Base-by-base conservation (phyloP, 2,329 filamentous ascomycete genomes). In the Lecanicillium sp. region DNA sequence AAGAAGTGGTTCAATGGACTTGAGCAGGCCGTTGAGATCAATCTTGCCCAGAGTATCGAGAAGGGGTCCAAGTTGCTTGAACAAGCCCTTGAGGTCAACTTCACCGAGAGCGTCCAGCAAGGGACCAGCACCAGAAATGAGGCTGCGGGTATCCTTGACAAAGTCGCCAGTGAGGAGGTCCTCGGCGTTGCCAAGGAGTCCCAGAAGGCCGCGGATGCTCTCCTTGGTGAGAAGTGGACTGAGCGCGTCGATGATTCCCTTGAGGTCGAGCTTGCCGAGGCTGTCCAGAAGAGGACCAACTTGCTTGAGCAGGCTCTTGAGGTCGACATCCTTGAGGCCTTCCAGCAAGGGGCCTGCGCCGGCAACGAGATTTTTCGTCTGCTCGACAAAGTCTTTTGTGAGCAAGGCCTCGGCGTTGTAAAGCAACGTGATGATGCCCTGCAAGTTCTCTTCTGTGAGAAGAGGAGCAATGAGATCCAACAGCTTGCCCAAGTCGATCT, bases 251-350 rank as follows among this genome's bases (percentile, higher is more conserved):
- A 62, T 32, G 2, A 62, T 20, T 5, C 51, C 48, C 12, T 52
- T 47, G 0, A 62, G 48, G 25, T 62, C 57, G 11, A 62, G 45
- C 29, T 54, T 48, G 32, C 45, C 42, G 2, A 60, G 33, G 30
- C 38, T 43, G 32, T 51, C 60, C 13, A 67, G 43, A 3, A 66
- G 45, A 11, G 63, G 63, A 9, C 49, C 48, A 4, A 62, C 42
- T 5, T 60, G 53, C 1, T 56, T 48, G 1, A 64, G 35, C 1
- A 64, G 41, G 2, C 51, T 51, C 33, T 53, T 43, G 0, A 64
- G 48, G 19, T 65, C 55, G 5, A 58, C 45, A 35, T 57, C 54
- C 33, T 51, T 51, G 2, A 64, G 45, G 3, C 50, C 53, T 2
- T 48, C 44, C 5, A 65, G 50, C 0, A 65, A 43, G 2, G 62